Base-by-base conservation (phyloP, 2,329 filamentous ascomycete genomes). In the Botrytis paeoniae region DNA sequence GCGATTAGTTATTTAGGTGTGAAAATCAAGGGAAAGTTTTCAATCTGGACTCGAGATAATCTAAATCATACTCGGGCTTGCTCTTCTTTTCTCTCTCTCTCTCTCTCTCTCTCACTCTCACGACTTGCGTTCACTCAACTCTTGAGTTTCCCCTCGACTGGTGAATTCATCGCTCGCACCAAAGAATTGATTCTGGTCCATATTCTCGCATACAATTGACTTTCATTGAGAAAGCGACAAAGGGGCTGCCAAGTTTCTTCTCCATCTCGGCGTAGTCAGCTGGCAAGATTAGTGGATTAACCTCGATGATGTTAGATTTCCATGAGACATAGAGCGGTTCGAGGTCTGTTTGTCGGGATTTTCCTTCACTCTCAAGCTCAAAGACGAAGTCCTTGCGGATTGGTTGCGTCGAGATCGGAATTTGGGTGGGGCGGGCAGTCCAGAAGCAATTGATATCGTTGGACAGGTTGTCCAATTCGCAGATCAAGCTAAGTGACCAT, bases 341-440 rank as follows among this genome's bases (percentile, higher is more conserved):
- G 43, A 14, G 18, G 0, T 20, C 9, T 3, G 10, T 22, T 25
- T 64, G 18, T 45, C 18, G 41, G 4, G 0, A 29, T 12, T 4
- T 35, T 20, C 3, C 22, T 8, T 45, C 18, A 29, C 41, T 64
- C 3, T 14, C 2, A 6, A 35, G 62, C 41, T 64, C 41, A 5
- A 51, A 65, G 2, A 14, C 2, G 14, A 65, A 51, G 4, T 37
- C 43, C 22, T 51, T 37, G 22, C 29, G 3, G 12, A 37, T 14
- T 48, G 32, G 63, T 9, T 66, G 43, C 7, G 41, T n/a, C 29
- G 43, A 9, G 32, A 48, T 37, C 7, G 43, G 20, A 25, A 8
- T 10, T 7, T 37, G 2, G 3, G 7, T 37, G 22, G 8, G 0
- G 3, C 7, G 3, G 20, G 1, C 7, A 5, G 1, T 2, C 43